phyloP scores from a whole-genome alignment of 371 early-diverging fungal species.

The Dichotomocladium elegans region DNA sequence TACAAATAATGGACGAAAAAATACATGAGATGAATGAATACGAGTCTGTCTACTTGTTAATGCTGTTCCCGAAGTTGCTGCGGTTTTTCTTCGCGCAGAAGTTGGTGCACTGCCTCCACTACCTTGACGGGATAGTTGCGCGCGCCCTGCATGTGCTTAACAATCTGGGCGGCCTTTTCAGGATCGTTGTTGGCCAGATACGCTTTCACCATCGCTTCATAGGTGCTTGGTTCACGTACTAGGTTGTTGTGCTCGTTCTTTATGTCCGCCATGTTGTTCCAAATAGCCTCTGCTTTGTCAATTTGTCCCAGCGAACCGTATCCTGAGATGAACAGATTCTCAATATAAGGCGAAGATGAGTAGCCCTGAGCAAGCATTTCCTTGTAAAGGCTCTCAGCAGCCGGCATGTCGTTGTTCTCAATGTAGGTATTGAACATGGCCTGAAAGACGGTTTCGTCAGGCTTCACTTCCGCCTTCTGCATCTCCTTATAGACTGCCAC shows the following conservation, averaged over 20 bases:
- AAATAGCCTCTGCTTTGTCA: slow-evolving; percentile 38
- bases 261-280: slow-evolving; percentile 40
- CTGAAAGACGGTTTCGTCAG: slow-evolving; percentile 54
- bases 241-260: slow-evolving; percentile 12
- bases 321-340: slow-evolving; percentile 58
- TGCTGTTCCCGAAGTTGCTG: too few species aligned
- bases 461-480: slow-evolving; percentile 33
- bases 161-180: slow-evolving; percentile 31
- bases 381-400: slow-evolving; percentile 45
- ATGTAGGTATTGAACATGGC: slow-evolving; percentile 54
- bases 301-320: slow-evolving; percentile 33
- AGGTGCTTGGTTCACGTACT: slow-evolving; percentile 56
- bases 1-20: too few species aligned
- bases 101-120: not conserved
- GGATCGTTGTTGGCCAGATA: slow-evolving; percentile 44
- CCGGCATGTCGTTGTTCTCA: slow-evolving; percentile 37
- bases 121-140: slow-evolving; percentile 10
- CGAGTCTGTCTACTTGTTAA: too few species aligned
- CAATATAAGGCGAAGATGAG: slow-evolving; percentile 53
- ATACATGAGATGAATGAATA: too few species aligned
- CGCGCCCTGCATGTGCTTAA: slow-evolving; percentile 25
- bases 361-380: slow-evolving; percentile 35
- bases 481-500: slow-evolving; percentile 46
- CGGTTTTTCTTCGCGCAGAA: too few species aligned
- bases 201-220: slow-evolving; percentile 56